These are phyloP conservation scores for Globisporangium ultimum DNA, from an alignment of 352 stramenopile genomes.

Conservation along the genomic window DNA sequence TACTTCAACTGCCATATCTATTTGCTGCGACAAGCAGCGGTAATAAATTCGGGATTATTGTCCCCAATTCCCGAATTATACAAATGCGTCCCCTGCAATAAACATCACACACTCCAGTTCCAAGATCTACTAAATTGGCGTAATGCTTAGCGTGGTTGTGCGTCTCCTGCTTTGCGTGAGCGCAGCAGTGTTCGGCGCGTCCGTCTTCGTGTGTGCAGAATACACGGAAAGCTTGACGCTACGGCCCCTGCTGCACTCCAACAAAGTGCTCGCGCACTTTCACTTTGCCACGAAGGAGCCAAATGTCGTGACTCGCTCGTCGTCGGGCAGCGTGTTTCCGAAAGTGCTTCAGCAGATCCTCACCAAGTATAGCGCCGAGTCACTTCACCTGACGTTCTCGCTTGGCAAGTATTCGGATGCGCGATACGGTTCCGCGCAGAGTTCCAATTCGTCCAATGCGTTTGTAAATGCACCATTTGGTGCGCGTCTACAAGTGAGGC, in stretches of 20 bases:
- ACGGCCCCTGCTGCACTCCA: conserved; percentile 36
- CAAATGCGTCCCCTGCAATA: too few relatives aligned
- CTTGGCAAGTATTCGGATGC: conserved; percentile 55
- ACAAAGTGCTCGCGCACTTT: conserved; percentile 58
- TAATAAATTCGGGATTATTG: too few relatives aligned
- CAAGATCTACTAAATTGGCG: too few relatives aligned
- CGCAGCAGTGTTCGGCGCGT: conserved; percentile 10
- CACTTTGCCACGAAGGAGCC: conserved; percentile 37
- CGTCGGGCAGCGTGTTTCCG: conserved; percentile 26
- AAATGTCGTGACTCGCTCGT: not conserved
- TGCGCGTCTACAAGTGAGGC: conserved; percentile 50
- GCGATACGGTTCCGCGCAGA: conserved; percentile 34
- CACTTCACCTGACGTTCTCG: conserved; percentile 64
- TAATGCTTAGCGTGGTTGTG: not conserved
- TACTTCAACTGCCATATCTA: not conserved
- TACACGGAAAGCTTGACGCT: conserved; percentile 54
- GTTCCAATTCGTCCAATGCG: not conserved
- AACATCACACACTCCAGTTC: too few relatives aligned
- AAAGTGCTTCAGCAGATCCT: conserved; percentile 68
- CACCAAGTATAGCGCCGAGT: conserved; percentile 62
- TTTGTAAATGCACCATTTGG: conserved; percentile 55
- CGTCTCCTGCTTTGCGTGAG: not conserved
- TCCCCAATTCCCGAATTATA: too few relatives aligned
- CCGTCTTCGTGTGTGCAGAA: conserved; percentile 7
- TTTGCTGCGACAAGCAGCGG: too few relatives aligned